Evolutionary conservation across 2,329 filamentous ascomycete species (phyloP).

Genomic region (Fusarium hainanense): DNA sequence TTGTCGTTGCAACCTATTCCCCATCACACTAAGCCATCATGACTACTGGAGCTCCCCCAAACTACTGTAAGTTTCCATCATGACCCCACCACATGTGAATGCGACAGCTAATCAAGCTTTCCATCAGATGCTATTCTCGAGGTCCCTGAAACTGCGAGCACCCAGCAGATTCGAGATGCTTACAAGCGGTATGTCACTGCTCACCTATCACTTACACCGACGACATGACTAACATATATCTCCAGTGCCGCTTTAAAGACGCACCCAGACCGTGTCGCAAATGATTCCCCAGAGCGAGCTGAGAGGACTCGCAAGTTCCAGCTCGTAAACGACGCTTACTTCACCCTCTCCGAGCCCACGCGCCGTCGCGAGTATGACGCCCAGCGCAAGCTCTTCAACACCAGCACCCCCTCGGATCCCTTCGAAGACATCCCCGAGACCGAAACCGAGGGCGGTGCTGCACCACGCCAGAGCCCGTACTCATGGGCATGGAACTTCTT

Average conservation of each 20-base stretch:
- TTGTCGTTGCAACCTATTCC: not conserved
- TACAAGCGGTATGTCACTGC: slow-evolving; percentile 79
- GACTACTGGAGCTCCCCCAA: slow-evolving; percentile 59
- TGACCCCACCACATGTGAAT: slow-evolving; percentile 24
- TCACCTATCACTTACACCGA: not conserved
- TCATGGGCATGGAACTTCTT: slow-evolving; percentile 82
- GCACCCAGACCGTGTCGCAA: slow-evolving; percentile 89
- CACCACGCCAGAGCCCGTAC: slow-evolving; percentile 65
- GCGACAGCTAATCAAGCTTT: slow-evolving; percentile 26
- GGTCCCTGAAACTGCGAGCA: slow-evolving; percentile 76
- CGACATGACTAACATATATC: slow-evolving; percentile 25
- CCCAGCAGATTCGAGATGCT: slow-evolving; percentile 88
- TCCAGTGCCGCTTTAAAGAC: slow-evolving; percentile 85
- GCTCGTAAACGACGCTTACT: slow-evolving; percentile 92
- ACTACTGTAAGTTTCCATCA: slow-evolving; percentile 65
- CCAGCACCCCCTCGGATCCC: slow-evolving; percentile 51
- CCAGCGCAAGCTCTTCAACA: slow-evolving; percentile 58
- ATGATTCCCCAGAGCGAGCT: slow-evolving; percentile 83
- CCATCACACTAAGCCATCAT: slow-evolving; percentile 42
- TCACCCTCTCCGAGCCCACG: slow-evolving; percentile 82
- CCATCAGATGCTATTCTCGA: slow-evolving; percentile 78
- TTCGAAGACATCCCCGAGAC: slow-evolving; percentile 55
- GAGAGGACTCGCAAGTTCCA: slow-evolving; percentile 89
- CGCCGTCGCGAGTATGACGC: slow-evolving; percentile 87
- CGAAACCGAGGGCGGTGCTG: slow-evolving; percentile 52